Percentiles rank a stretch among this genome's conserved stretches.
These are phyloP conservation scores for Hsuehochloa calcarea DNA, from an alignment of 176 grass and related monocot species.

Conservation along the genomic window DNA sequence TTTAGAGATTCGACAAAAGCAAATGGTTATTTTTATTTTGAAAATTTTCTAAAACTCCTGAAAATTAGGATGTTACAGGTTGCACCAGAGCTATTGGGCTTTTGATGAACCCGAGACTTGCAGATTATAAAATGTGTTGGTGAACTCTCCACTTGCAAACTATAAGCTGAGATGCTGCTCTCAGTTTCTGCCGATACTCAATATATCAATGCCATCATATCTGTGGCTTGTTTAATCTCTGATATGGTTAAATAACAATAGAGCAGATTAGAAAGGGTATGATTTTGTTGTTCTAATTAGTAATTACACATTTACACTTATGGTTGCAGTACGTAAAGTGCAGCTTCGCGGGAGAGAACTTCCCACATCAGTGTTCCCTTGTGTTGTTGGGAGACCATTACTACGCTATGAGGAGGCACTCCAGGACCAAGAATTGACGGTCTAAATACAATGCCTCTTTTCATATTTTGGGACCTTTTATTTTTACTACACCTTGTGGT, in stretches of 20 bases:
- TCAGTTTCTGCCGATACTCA: background rate
- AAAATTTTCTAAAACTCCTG: too few relatives aligned
- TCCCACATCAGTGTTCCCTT: conserved; percentile 88
- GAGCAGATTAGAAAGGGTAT: background rate
- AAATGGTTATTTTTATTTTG: too few relatives aligned
- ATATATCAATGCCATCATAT: background rate
- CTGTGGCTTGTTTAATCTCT: background rate
- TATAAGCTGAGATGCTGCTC: background rate
- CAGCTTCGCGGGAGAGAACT: conserved; percentile 92
- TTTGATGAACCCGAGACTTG: background rate
- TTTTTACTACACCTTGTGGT: conserved; percentile 42
- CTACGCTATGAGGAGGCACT: conserved; percentile 87
- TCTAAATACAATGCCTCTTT: conserved; percentile 17
- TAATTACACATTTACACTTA: background rate
- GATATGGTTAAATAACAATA: background rate
- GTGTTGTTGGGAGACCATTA: conserved; percentile 81
- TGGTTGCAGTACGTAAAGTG: conserved; percentile 92
- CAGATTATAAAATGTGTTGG: background rate
- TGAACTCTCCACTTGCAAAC: background rate
- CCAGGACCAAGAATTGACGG: conserved; percentile 84
- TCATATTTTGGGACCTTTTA: background rate
- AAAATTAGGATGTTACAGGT: background rate
- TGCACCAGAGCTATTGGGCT: background rate
- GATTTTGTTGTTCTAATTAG: conserved; percentile 9
- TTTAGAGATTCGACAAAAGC: too few relatives aligned